A percentile compares a stretch with the other conserved stretches of the same genome.
These are phyloP conservation scores for Penicillium pancosmium DNA, from an alignment of 495 filamentous ascomycete genomes.

Conservation along the genomic window DNA sequence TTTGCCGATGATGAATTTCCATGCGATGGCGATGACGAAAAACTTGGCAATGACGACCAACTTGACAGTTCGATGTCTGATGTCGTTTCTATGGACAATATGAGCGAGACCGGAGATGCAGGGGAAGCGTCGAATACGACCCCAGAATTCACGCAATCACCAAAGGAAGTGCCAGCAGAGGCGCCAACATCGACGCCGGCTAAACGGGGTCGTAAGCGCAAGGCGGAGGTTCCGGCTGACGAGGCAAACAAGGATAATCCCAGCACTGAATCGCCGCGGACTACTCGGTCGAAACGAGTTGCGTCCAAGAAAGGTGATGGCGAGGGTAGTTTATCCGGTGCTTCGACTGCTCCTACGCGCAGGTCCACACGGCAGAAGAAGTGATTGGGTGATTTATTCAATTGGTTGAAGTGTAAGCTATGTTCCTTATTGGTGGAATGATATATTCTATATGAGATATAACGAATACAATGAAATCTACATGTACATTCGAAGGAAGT, in stretches of 20 bases:
- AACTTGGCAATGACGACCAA: conserved; percentile 10
- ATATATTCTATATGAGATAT: conserved; percentile 8
- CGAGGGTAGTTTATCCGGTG: conserved; percentile 10
- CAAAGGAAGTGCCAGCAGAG: conserved; percentile 6
- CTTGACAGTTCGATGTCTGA: conserved; percentile 26
- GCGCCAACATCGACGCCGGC: conserved; percentile 14
- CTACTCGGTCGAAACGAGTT: conserved; percentile 35
- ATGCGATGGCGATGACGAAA: conserved; percentile 15
- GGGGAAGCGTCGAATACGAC: conserved; percentile 31
- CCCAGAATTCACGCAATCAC: conserved; percentile 19
- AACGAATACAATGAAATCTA: conserved; percentile 13
- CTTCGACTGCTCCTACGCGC: conserved; percentile 32
- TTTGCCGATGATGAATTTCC: conserved; percentile 1
- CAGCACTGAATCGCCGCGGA: conserved; percentile 4
- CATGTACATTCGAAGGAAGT: conserved; percentile 3
- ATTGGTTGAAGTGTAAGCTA: background rate
- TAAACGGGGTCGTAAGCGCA: conserved; percentile 39
- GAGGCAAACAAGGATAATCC: conserved; percentile 17
- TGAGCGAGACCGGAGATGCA: conserved; percentile 16
- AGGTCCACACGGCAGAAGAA: conserved; percentile 36
- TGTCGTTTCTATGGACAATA: conserved; percentile 15
- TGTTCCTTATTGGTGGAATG: background rate
- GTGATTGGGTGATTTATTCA: background rate
- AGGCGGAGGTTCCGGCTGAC: conserved; percentile 34
- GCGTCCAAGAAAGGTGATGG: conserved; percentile 28